These are phyloP conservation scores for Myriosclerotinia duriaeana DNA, from an alignment of 2,329 filamentous ascomycete species.

Conservation along the genomic window DNA sequence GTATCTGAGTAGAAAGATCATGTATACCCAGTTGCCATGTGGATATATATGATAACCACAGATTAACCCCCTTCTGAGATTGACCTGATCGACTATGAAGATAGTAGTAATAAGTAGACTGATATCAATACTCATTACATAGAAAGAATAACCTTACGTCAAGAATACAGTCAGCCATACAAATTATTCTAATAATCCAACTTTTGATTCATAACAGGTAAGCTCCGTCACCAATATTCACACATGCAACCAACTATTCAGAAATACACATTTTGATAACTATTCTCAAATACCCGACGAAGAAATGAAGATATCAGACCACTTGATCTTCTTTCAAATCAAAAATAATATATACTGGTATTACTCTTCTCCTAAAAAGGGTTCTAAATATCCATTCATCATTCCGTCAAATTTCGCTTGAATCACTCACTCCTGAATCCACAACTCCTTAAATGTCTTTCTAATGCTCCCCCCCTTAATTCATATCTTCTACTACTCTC, in stretches of 20 bases:
- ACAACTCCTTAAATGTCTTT: background rate
- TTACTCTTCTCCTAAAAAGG: background rate
- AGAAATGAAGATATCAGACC: no score
- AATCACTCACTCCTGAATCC: background rate
- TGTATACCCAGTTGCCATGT: background rate
- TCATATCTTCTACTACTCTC: background rate
- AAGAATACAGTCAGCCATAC: no score
- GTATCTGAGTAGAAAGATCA: no score
- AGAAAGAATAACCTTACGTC: background rate
- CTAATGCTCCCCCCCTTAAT: background rate
- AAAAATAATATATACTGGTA: no score
- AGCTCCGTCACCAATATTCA: no score
- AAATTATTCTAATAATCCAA: background rate
- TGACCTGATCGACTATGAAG: background rate
- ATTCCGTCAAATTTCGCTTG: conserved; percentile 15
- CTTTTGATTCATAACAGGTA: no score
- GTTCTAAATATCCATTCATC: conserved; percentile 6
- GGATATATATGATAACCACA: background rate
- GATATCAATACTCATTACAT: no score
- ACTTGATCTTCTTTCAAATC: no score
- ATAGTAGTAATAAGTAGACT: no score
- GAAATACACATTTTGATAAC: no score
- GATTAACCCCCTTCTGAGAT: background rate
- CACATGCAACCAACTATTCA: no score
- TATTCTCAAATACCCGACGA: no score